Base-by-base conservation (phyloP, 306 rosid genomes). In the Quercus variabilis region DNA sequence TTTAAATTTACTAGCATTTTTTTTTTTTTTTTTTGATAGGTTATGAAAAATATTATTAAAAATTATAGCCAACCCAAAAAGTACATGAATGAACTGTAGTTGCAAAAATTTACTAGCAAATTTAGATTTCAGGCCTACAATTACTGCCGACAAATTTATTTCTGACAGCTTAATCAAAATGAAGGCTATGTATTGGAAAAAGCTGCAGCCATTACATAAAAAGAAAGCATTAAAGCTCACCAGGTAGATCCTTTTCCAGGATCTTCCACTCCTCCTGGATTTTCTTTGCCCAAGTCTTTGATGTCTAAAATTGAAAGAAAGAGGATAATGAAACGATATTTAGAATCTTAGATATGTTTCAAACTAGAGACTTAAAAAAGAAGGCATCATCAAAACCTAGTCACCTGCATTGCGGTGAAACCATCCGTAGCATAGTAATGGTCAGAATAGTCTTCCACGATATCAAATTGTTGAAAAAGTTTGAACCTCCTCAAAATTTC, bases 261-360 rank as follows among this genome's bases (percentile, higher is more conserved):
- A 81, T 83, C 85, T 85, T 89, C 98, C 97, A 94, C 77, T 94
- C 98, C 55, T 89, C 96, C 87, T 92, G 97, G 73, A 92, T 85
- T 87, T 81, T 85, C 76, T 94, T 92, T 2, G 88, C 87, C 96
- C 93, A 89, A 73, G 33, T 79, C 87, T 84, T 87, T 21, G 93
- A 31, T 57, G 81, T 76, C 97, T 38, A 7, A 7, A 38, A 38
- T 38, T 94, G 88, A 74, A 77, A 80, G 80, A 89, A 81, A 38
- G 64, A 73, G 73, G 76, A 58, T 55, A 19, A 57, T 56, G 70
- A 73, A 59, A 76, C 33, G 62, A 15, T 70, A 49, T 43, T 60
- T 35, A 35, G 41, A 35, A 35, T 35, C 41, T 35, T 65, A 69
- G 20, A 28, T 0, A 74, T 33, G 84, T 49, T 68, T 25, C 70